phyloP scores from a whole-genome alignment of 257 asterid genomes.

The Echium plantagineum region DNA sequence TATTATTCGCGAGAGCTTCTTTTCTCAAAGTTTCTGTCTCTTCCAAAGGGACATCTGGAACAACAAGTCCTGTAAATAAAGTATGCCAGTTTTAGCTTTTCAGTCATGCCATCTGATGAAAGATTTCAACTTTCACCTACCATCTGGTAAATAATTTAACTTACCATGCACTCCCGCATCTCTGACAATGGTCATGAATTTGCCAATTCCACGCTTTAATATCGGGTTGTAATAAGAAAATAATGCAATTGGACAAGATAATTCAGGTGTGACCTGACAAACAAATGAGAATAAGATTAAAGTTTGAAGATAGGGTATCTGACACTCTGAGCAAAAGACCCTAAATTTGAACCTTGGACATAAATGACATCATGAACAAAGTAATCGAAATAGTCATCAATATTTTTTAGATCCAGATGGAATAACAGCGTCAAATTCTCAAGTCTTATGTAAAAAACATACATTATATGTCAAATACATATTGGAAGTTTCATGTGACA shows the following conservation, averaged over 20 bases:
- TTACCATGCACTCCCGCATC: slow-evolving; percentile 77
- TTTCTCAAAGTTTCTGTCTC: slow-evolving; percentile 75
- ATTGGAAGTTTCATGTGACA: too few species aligned
- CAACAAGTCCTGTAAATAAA: slow-evolving; percentile 62
- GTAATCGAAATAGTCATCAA: background rate
- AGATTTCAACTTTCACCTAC: background rate
- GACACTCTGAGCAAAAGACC: background rate
- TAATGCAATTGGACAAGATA: slow-evolving; percentile 74
- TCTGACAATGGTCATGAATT: slow-evolving; percentile 65
- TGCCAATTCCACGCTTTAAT: slow-evolving; percentile 69
- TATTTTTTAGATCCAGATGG: background rate
- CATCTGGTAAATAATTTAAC: slow-evolving; percentile 1
- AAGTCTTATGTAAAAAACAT: background rate
- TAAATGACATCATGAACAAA: background rate
- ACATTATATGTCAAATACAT: background rate
- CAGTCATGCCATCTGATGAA: background rate
- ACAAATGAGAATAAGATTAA: slow-evolving; percentile 5
- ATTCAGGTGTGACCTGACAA: slow-evolving; percentile 60
- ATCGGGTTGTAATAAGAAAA: slow-evolving; percentile 88
- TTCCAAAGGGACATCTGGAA: slow-evolving; percentile 87
- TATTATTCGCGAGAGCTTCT: slow-evolving; percentile 49
- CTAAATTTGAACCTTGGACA: too few species aligned
- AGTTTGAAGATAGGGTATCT: background rate
- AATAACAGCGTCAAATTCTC: background rate
- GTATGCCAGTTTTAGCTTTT: background rate